phyloP scores from a whole-genome alignment of 495 filamentous ascomycete genomes.

The Parathielavia appendiculata region DNA sequence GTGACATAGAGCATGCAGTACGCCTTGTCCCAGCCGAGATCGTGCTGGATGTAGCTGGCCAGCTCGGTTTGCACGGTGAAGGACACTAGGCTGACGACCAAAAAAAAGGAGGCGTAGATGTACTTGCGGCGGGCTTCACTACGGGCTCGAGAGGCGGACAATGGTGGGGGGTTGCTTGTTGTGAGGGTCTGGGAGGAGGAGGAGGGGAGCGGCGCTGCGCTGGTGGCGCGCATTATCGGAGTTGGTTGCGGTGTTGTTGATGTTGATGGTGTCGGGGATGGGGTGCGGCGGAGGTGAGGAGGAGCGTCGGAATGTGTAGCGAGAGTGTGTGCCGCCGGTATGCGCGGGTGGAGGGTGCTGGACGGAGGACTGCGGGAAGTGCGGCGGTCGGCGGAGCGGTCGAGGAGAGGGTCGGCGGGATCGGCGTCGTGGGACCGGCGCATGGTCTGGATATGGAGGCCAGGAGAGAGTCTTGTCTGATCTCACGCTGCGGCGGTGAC shows the following conservation, averaged over 20 bases:
- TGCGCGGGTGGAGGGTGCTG: background rate
- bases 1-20: constrained; percentile 99
- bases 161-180: constrained; percentile 27
- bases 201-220: background rate
- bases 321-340: too few species aligned
- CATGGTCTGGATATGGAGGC: constrained; percentile 4
- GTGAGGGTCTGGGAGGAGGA: constrained; percentile 19
- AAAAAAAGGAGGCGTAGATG: constrained; percentile 75
- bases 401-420: constrained; percentile 16
- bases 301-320: background rate
- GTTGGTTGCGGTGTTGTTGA: background rate
- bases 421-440: constrained; percentile 5
- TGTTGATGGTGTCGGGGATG: background rate
- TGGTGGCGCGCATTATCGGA: background rate
- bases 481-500: too few species aligned
- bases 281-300: background rate
- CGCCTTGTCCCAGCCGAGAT: constrained; percentile 86
- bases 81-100: constrained; percentile 70
- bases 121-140: constrained; percentile 68
- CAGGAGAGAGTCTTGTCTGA: background rate
- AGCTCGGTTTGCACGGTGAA: constrained; percentile 92
- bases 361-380: constrained; percentile 7
- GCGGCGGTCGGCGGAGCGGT: constrained; percentile 2
- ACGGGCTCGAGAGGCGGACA: constrained; percentile 47
- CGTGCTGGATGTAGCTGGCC: constrained; percentile 85